Conservation (phyloP, 2,329 filamentous ascomycete genomes). For the Coniochaeta ligniaria region DNA sequence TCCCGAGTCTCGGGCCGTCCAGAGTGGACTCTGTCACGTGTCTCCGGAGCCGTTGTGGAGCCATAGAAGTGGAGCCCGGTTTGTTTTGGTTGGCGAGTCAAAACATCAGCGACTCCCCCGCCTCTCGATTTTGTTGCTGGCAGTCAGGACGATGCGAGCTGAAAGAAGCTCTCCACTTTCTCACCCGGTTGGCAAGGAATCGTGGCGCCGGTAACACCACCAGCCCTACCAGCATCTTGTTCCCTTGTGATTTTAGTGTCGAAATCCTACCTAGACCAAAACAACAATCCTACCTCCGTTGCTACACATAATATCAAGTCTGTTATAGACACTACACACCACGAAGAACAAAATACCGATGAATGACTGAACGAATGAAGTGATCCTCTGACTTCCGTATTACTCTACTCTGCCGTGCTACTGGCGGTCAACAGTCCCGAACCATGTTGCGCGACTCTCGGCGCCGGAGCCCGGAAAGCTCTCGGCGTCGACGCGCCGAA, state of each 20-base stretch:
- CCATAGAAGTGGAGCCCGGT: neutral
- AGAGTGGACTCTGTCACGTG: neutral
- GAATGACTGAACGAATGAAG: neutral
- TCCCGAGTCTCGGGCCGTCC: neutral
- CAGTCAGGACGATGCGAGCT: neutral
- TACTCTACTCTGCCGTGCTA: neutral
- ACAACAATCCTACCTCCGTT: neutral
- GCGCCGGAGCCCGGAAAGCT: slow-evolving; percentile 49
- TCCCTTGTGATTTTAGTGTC: neutral
- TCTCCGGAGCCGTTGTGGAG: neutral
- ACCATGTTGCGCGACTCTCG: slow-evolving; percentile 47
- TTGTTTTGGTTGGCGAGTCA: slow-evolving; percentile 1
- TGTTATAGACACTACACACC: neutral
- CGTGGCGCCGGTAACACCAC: neutral
- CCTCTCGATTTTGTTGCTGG: neutral
- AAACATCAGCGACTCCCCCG: neutral
- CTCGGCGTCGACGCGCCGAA: slow-evolving; percentile 41
- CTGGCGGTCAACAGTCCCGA: neutral
- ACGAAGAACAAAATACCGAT: neutral
- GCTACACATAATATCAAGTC: neutral
- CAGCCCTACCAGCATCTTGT: neutral
- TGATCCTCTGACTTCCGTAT: neutral
- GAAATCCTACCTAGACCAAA: neutral
- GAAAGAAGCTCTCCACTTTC: neutral
- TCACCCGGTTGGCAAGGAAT: neutral